A percentile compares a stretch with the other conserved stretches of the same genome.
Conservation (phyloP, 2,329 filamentous ascomycete genomes). For the Paraphaeosphaeria minitans region DNA sequence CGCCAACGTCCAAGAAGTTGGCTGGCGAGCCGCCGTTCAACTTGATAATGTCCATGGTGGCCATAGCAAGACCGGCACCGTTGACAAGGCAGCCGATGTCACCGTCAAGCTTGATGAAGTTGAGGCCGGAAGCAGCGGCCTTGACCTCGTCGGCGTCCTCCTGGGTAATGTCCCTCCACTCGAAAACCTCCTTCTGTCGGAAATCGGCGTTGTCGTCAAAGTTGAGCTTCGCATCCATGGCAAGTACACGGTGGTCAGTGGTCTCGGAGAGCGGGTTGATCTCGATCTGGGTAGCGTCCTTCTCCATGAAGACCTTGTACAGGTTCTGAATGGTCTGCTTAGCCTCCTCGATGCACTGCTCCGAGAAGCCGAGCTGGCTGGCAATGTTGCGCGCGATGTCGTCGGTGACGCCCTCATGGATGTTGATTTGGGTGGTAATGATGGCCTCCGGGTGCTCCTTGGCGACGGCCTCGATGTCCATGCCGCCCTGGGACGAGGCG, state of each 20-base stretch:
- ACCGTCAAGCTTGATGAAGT: constrained; percentile 99
- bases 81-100: constrained; percentile 99
- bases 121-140: constrained; percentile 89
- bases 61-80: constrained; percentile 98
- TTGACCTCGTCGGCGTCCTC: constrained; percentile 98
- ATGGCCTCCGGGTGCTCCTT: constrained; percentile 98
- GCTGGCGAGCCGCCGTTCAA: constrained; percentile 94
- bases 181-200: constrained; percentile 95
- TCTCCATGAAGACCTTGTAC: constrained; percentile 98
- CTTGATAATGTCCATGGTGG: constrained; percentile 99
- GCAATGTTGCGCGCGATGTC: constrained; percentile 91
- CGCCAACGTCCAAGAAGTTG: constrained; percentile 98
- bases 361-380: constrained; percentile 91
- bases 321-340: constrained; percentile 98
- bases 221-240: constrained; percentile 98
- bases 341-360: constrained; percentile 95
- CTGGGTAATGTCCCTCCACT: constrained; percentile 90
- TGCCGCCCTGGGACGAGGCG: constrained; percentile 95
- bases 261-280: constrained; percentile 99
- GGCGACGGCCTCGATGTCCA: constrained; percentile 98
- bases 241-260: constrained; percentile 95
- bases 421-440: constrained; percentile 90
- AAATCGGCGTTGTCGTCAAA: constrained; percentile 99
- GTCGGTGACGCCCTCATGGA: constrained; percentile 93
- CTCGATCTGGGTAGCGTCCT: constrained; percentile 98